Evolutionary conservation across 768 basidiomycete species (phyloP).

Genomic region (Pilatotrama ljubarskyi): DNA sequence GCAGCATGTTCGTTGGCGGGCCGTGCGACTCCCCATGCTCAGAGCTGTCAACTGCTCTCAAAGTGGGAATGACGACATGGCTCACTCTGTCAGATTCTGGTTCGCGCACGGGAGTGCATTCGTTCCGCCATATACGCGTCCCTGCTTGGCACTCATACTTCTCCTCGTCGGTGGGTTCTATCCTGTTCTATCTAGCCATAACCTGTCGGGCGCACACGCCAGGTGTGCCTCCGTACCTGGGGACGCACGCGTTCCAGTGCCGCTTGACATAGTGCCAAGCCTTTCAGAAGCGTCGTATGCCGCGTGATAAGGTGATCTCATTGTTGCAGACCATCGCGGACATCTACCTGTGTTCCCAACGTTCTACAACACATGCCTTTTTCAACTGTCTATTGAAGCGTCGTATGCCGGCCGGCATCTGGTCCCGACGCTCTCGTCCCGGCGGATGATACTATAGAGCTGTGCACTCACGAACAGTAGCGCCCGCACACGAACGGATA

Average conservation of each 20-base stretch:
- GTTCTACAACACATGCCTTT: neutral
- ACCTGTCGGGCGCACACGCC: neutral
- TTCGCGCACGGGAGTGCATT: neutral
- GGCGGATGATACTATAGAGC: no score
- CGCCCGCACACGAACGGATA: no score
- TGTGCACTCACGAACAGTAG: no score
- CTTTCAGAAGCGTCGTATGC: neutral
- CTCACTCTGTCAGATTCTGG: neutral
- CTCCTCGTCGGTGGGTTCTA: neutral
- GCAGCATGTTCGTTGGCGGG: no score
- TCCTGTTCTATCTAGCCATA: neutral
- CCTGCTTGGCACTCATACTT: neutral
- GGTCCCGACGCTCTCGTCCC: no score
- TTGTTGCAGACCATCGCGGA: neutral
- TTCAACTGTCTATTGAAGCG: neutral
- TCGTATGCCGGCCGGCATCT: neutral
- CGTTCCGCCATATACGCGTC: neutral
- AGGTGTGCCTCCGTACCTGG: neutral
- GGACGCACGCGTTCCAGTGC: no score
- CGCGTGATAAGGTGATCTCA: neutral
- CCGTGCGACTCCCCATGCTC: neutral
- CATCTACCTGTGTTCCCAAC: neutral
- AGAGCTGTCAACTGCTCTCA: neutral
- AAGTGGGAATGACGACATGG: neutral
- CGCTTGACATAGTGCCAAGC: slow-evolving; percentile 1